phyloP scores from a whole-genome alignment of 768 basidiomycete species.

The Crassisporium funariophilum region DNA sequence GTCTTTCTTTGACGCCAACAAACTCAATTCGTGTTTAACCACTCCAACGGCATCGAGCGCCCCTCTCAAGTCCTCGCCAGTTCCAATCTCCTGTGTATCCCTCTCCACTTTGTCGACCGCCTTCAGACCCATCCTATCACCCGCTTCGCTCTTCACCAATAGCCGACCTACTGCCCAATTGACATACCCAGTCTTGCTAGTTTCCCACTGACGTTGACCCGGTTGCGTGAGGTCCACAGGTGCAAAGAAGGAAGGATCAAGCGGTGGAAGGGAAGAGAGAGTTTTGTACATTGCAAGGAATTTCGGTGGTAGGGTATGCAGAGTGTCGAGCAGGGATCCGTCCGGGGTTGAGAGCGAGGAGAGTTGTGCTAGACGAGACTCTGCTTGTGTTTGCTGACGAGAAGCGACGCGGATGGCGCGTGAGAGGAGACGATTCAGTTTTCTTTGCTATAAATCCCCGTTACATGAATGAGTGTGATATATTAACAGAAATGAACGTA shows the following conservation, averaged over 20 bases:
- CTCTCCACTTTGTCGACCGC: constrained; percentile 17
- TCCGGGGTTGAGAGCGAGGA: constrained; percentile 16
- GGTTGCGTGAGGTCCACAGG: constrained; percentile 48
- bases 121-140: constrained; percentile 7
- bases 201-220: constrained; percentile 79
- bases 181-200: constrained; percentile 70
- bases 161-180: constrained; percentile 74
- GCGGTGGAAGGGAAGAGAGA: constrained; percentile 51
- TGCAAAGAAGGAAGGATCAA: constrained; percentile 39
- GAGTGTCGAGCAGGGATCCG: constrained; percentile 37
- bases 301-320: constrained; percentile 41
- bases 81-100: constrained; percentile 23
- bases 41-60: constrained; percentile 25
- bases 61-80: constrained; percentile 27
- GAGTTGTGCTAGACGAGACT: constrained; percentile 49
- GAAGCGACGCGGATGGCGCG: constrained; percentile 53
- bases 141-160: constrained; percentile 32
- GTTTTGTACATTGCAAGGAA: constrained; percentile 47
- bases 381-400: constrained; percentile 47
- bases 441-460: constrained; percentile 55
- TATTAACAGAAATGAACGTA: constrained; percentile 37
- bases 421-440: constrained; percentile 56
- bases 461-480: constrained; percentile 1
- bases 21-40: constrained; percentile 5
- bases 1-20: too few species aligned